phyloP scores from a whole-genome alignment of 371 early-diverging fungal genomes.

The Apophysomyces variabilis region DNA sequence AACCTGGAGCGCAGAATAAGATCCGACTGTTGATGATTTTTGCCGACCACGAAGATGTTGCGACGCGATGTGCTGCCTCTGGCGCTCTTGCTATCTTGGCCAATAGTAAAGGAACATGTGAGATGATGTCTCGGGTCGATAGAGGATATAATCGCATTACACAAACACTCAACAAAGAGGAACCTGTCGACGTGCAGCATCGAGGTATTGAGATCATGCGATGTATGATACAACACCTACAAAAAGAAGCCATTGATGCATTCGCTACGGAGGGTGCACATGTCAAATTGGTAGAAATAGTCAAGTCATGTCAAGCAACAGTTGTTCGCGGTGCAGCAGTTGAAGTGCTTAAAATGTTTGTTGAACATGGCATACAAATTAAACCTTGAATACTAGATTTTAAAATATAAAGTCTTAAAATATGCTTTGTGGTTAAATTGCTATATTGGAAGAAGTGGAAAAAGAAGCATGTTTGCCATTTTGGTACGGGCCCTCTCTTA shows the following conservation, averaged over 20 bases:
- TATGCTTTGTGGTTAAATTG: no score
- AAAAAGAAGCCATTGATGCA: conserved; percentile 29
- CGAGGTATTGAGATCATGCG: conserved; percentile 60
- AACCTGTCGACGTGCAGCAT: conserved; percentile 51
- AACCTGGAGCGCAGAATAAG: conserved; percentile 46
- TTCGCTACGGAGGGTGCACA: conserved; percentile 40
- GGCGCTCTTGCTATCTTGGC: conserved; percentile 89
- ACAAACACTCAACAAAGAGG: conserved; percentile 44
- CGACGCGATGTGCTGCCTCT: conserved; percentile 84
- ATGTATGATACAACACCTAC: conserved; percentile 43
- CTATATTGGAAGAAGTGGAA: no score
- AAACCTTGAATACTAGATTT: not conserved
- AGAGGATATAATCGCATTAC: conserved; percentile 56
- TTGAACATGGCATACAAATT: conserved; percentile 43
- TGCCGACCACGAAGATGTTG: conserved; percentile 84
- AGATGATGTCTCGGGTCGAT: conserved; percentile 58
- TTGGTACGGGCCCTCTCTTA: no score
- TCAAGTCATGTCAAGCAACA: conserved; percentile 49
- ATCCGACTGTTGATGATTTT: conserved; percentile 84
- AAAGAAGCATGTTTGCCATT: no score
- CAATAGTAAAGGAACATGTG: conserved; percentile 56
- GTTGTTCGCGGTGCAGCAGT: conserved; percentile 63
- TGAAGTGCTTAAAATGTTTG: conserved; percentile 60
- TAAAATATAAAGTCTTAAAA: no score
- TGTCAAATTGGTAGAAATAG: conserved; percentile 40